phyloP scores from a whole-genome alignment of 1,284 basidiomycete species.

The Ganoderma lucidum region DNA sequence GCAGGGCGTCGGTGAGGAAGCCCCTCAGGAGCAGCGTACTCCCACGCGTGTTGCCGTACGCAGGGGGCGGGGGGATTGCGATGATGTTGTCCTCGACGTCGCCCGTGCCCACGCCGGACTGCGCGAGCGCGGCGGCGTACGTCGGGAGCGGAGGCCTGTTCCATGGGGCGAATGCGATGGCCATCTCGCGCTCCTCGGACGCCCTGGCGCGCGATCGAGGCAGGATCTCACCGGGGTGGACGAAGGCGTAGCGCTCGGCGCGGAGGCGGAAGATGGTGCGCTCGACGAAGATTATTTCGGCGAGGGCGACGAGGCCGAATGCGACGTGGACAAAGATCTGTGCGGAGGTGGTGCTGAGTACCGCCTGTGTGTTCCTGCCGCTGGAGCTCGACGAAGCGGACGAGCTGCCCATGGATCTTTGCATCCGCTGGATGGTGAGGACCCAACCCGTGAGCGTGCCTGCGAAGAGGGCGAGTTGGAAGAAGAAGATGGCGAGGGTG shows the following conservation, averaged over 20 bases:
- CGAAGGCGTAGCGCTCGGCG: slow-evolving; percentile 65
- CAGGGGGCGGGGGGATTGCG: slow-evolving; percentile 71
- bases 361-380: slow-evolving; percentile 14
- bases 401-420: slow-evolving; percentile 11
- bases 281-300: slow-evolving; percentile 68
- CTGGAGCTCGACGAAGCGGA: slow-evolving; percentile 11
- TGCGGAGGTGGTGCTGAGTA: slow-evolving; percentile 38
- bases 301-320: slow-evolving; percentile 56
- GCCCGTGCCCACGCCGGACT: slow-evolving; percentile 73
- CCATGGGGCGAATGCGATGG: slow-evolving; percentile 70
- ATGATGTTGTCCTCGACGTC: slow-evolving; percentile 76
- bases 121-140: slow-evolving; percentile 72
- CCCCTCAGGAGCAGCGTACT: slow-evolving; percentile 69
- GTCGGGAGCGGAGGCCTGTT: slow-evolving; percentile 73
- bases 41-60: slow-evolving; percentile 75
- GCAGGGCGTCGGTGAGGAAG: slow-evolving; percentile 56
- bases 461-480: slow-evolving; percentile 53
- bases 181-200: slow-evolving; percentile 26
- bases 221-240: slow-evolving; percentile 65
- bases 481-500: slow-evolving; percentile 53
- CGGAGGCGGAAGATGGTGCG: slow-evolving; percentile 67
- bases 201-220: slow-evolving; percentile 45
- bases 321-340: slow-evolving; percentile 66
- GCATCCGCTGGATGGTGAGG: slow-evolving; percentile 45
- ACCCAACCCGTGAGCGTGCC: slow-evolving; percentile 67